Percentiles rank a stretch among this genome's conserved stretches.
phyloP scores from a whole-genome alignment of 2,329 filamentous ascomycete genomes.

The Colletotrichum paranaense region DNA sequence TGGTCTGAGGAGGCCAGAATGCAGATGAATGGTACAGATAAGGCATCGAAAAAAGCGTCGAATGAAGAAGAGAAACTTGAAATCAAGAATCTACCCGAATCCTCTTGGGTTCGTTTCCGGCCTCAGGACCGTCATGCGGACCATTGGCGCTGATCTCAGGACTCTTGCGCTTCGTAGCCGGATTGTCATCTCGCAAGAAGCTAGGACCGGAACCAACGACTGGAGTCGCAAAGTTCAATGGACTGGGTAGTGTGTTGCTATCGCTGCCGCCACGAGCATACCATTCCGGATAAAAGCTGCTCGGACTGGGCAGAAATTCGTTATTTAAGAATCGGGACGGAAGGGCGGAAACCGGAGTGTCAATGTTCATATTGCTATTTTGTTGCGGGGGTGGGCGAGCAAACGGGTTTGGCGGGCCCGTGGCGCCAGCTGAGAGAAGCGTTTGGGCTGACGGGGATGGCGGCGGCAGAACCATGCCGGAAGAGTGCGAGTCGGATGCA shows the following conservation, averaged over 20 bases:
- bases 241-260: conserved; percentile 90
- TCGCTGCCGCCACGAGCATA: conserved; percentile 76
- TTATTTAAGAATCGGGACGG: conserved; percentile 91
- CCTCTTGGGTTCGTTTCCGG: conserved; percentile 62
- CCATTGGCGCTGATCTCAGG: conserved; percentile 59
- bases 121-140: conserved; percentile 54
- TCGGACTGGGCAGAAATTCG: conserved; percentile 89
- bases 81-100: conserved; percentile 60
- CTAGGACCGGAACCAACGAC: conserved; percentile 71
- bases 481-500: conserved; percentile 65
- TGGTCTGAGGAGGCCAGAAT: conserved; percentile 23
- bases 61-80: not conserved
- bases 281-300: conserved; percentile 94
- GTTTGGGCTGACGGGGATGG: conserved; percentile 91
- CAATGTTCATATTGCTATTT: conserved; percentile 60
- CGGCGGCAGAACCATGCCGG: conserved; percentile 82
- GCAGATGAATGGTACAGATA: conserved; percentile 30
- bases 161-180: conserved; percentile 64
- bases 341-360: conserved; percentile 89
- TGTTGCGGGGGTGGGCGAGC: conserved; percentile 85
- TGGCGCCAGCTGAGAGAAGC: conserved; percentile 89
- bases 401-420: conserved; percentile 94
- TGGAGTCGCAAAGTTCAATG: conserved; percentile 92
- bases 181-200: conserved; percentile 68
- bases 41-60: not conserved